phyloP scores from a whole-genome alignment of 768 basidiomycete genomes.

The Mycena epipterygia region DNA sequence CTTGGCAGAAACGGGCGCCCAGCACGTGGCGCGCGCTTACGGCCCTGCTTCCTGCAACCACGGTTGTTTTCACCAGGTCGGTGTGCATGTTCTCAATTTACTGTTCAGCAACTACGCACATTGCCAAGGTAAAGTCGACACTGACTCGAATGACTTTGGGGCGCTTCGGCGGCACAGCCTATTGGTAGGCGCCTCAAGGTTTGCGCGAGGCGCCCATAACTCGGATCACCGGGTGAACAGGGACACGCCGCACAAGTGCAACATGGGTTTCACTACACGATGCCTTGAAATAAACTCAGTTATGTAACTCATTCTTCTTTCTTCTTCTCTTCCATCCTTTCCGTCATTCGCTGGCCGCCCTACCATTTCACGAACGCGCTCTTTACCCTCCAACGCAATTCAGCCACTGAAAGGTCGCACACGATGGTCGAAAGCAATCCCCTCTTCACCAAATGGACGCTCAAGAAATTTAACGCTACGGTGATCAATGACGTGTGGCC shows the following conservation, averaged over 20 bases:
- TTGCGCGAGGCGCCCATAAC: no score
- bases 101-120: no score
- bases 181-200: no score
- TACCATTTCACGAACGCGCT: not conserved
- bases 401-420: not conserved
- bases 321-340: not conserved
- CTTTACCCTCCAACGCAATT: not conserved
- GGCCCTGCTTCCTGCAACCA: no score
- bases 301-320: not conserved
- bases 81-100: no score
- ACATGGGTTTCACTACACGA: not conserved
- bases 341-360: not conserved
- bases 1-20: no score
- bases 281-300: not conserved
- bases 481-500: slow-evolving; percentile 80
- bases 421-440: slow-evolving; percentile 24
- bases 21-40: no score
- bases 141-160: no score
- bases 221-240: not conserved
- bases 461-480: slow-evolving; percentile 56
- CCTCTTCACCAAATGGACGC: slow-evolving; percentile 4
- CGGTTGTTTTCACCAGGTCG: no score
- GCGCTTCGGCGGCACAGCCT: no score
- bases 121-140: no score
- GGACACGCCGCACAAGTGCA: no score